A percentile compares a stretch with the other conserved stretches of the same genome.
These are phyloP conservation scores for Artomyces pyxidatus DNA, from an alignment of 768 basidiomycete genomes.

Conservation along the genomic window DNA sequence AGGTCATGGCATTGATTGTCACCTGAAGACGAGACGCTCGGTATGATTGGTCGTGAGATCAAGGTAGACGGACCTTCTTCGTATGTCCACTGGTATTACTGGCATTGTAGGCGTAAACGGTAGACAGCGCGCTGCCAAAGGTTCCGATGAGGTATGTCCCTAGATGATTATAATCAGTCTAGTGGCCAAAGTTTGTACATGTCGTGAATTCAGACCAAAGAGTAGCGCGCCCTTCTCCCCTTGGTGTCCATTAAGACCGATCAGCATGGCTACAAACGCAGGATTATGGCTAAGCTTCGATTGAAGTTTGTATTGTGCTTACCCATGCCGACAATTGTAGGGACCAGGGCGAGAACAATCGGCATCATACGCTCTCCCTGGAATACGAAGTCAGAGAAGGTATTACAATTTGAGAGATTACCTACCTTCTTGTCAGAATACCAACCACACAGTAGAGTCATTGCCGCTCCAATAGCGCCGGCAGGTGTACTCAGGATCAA, in stretches of 20 bases:
- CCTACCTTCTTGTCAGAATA: slow-evolving; percentile 56
- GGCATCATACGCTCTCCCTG: slow-evolving; percentile 55
- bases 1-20: slow-evolving; percentile 54
- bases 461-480: slow-evolving; percentile 41
- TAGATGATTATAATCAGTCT: slow-evolving; percentile 14
- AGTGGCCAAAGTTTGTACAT: not conserved
- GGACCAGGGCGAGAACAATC: slow-evolving; percentile 47
- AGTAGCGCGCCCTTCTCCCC: slow-evolving; percentile 43
- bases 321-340: slow-evolving; percentile 52
- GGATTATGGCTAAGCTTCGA: not conserved
- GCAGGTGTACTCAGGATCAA: slow-evolving; percentile 51
- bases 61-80: slow-evolving; percentile 38
- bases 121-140: slow-evolving; percentile 51
- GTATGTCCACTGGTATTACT: slow-evolving; percentile 58
- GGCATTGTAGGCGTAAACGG: slow-evolving; percentile 57
- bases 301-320: too few relatives aligned
- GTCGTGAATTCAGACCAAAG: slow-evolving; percentile 34
- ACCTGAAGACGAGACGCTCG: slow-evolving; percentile 22
- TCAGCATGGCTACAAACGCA: slow-evolving; percentile 33
- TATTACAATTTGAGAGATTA: too few relatives aligned
- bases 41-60: not conserved
- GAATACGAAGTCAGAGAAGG: too few relatives aligned
- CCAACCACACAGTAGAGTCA: slow-evolving; percentile 48
- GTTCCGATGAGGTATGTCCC: slow-evolving; percentile 44
- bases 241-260: slow-evolving; percentile 39